Base-by-base conservation (phyloP, 106 monocot genomes). In the Triglochin maritima region DNA sequence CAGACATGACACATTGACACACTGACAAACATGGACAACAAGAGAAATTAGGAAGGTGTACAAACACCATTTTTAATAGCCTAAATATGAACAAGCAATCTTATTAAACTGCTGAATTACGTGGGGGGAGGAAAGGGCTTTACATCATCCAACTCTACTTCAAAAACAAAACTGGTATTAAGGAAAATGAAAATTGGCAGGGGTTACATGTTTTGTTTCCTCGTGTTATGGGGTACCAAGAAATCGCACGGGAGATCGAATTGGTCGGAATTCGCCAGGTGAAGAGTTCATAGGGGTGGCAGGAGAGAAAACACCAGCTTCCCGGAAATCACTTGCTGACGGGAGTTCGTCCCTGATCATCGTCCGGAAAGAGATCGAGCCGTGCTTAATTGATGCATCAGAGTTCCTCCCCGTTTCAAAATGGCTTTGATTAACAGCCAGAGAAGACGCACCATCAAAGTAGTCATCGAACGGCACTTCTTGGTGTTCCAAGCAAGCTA, bases 321-420 rank as follows among this genome's bases (percentile, higher is more conserved):
- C n/a, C 44, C 43, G 52, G 7, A 67, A 12, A 3, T 7, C 54
- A 13, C 15, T 16, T 67, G 54, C 15, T 17, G 29, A 9, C 7
- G 59, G 17, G 17, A 15, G 49, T 11, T 85, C 87, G 17, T 88
- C 81, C 64, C 68, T 81, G 61, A 83, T 69, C 79, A 88, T 76
- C 2, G 83, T 76, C 2, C 81, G 81, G 70, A 93, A 86, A 5
- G 88, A 93, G 65, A 88, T 79, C 6, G 92, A 92, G 14, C 83
- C 82, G 12, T 62, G 78, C 61, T 81, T 86, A 5, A 79, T 81
- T 10, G 88, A 85, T 3, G 77, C 68, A 63, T 89, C 83, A 9
- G 85, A 88, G 67, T 68, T 81, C 60, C 85, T 78, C 48, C 77
- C 74, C 1, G 68, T 49, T 11, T 71, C 74, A 15, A 65, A 49